A percentile compares a stretch with the other conserved stretches of the same genome.
These are phyloP conservation scores for Alliaria petiolata DNA, from an alignment of 345 rosid species.

Conservation along the genomic window DNA sequence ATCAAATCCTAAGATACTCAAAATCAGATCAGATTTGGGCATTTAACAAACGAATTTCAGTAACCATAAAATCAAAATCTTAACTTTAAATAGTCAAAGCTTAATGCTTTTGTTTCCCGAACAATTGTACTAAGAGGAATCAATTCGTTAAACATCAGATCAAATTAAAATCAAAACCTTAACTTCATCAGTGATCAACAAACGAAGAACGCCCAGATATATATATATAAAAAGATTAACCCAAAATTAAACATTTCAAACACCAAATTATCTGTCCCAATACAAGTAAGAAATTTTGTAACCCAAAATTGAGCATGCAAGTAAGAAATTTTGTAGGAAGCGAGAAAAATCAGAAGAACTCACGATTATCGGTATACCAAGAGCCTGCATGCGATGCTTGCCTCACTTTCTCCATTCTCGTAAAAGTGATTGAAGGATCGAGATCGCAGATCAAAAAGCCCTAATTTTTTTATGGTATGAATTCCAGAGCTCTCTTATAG, in stretches of 20 bases:
- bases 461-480: not conserved
- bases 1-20: too few species aligned
- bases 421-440: not conserved
- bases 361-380: conserved; percentile 78
- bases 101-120: not conserved
- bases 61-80: too few species aligned
- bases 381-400: conserved; percentile 78
- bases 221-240: too few species aligned
- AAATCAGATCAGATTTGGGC: too few species aligned
- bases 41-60: too few species aligned
- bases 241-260: too few species aligned
- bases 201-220: too few species aligned
- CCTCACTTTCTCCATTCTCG: conserved; percentile 47
- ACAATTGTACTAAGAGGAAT: not conserved
- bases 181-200: not conserved
- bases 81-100: not conserved
- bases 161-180: not conserved
- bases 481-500: conserved; percentile 44
- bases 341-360: conserved; percentile 25
- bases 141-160: not conserved
- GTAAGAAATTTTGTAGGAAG: not conserved
- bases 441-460: not conserved
- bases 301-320: not conserved
- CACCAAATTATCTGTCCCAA: too few species aligned
- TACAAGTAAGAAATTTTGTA: not conserved